These are phyloP conservation scores for Secale cereale DNA, from an alignment of 176 grass and related monocot species.

Conservation along the genomic window DNA sequence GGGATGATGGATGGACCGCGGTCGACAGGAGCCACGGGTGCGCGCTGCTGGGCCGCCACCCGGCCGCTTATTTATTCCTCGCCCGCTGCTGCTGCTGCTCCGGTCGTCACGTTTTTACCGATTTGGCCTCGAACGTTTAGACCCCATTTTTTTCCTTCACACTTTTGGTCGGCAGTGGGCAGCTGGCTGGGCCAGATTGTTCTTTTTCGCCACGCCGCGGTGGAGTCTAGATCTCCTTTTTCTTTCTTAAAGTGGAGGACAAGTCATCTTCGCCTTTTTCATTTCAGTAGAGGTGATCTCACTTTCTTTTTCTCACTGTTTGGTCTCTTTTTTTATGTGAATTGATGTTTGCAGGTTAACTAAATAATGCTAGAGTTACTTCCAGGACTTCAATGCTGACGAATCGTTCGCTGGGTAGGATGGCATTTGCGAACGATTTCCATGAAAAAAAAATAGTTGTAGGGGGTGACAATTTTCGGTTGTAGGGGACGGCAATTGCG, in stretches of 20 bases:
- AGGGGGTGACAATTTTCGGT: too few relatives aligned
- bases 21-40: not conserved
- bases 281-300: too few relatives aligned
- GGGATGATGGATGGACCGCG: not conserved
- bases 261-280: not conserved
- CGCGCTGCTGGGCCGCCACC: not conserved
- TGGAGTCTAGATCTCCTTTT: not conserved
- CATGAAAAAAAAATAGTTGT: too few relatives aligned
- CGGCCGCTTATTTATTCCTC: conserved; percentile 24
- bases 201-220: not conserved
- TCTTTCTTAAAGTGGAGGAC: not conserved
- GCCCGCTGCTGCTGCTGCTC: not conserved
- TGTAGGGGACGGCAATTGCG: too few relatives aligned
- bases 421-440: too few relatives aligned
- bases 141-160: not conserved
- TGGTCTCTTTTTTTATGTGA: too few relatives aligned
- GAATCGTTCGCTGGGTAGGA: too few relatives aligned
- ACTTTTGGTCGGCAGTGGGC: not conserved
- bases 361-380: too few relatives aligned
- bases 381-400: too few relatives aligned
- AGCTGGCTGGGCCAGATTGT: not conserved
- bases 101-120: not conserved
- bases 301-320: not conserved
- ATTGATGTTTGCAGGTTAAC: too few relatives aligned
- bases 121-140: conserved; percentile 18